Percentiles rank a stretch among this genome's conserved stretches.
Evolutionary conservation across 176 grass and related monocot species (phyloP).

Genomic region (Eremochloa ophiuroides): DNA sequence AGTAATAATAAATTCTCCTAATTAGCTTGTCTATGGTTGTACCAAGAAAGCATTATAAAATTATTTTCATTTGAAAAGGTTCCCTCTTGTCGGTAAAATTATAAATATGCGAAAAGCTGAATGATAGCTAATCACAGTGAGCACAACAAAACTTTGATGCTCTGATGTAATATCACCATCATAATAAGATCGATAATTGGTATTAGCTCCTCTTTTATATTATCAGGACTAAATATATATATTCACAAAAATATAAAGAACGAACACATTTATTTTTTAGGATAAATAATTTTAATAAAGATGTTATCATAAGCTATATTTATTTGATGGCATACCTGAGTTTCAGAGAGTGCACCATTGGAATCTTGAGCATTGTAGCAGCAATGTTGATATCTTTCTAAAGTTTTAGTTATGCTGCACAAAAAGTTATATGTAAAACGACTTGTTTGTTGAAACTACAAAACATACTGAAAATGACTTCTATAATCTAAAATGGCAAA

Average conservation of each 20-base stretch:
- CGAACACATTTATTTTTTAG: background rate
- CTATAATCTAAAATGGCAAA: background rate
- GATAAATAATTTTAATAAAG: background rate
- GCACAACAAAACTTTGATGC: background rate
- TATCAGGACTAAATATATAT: background rate
- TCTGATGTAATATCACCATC: background rate
- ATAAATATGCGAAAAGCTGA: background rate
- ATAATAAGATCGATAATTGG: background rate
- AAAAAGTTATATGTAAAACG: background rate
- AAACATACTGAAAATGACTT: background rate
- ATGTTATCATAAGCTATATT: background rate
- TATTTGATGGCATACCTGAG: constrained; percentile 47
- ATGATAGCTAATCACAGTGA: background rate
- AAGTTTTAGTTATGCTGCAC: constrained; percentile 61
- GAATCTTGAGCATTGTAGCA: constrained; percentile 82
- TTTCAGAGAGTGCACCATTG: constrained; percentile 52
- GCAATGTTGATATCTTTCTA: constrained; percentile 77
- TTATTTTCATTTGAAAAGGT: background rate
- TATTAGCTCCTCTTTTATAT: background rate
- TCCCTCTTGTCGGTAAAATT: background rate
- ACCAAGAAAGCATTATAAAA: background rate
- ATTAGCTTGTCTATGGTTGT: background rate
- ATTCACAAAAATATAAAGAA: background rate
- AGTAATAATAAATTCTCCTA: background rate
- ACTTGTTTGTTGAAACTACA: background rate